Percentiles rank a stretch among this genome's conserved stretches.
Conservation (phyloP, 768 basidiomycete genomes). For the Lyophyllum shimeji region DNA sequence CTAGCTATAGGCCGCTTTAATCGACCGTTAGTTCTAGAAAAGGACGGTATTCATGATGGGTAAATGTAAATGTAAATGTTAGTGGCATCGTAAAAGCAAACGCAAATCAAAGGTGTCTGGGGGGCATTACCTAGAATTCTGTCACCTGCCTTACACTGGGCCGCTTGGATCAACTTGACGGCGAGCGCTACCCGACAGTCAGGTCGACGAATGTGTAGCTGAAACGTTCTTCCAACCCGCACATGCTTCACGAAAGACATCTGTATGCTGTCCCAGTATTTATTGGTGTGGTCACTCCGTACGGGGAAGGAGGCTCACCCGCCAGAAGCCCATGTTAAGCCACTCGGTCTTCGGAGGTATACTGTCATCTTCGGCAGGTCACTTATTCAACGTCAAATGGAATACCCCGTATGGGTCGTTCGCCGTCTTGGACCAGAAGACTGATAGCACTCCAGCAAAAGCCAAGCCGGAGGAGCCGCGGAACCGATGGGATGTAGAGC, state of each 20-base stretch:
- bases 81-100: no score
- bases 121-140: conserved; percentile 51
- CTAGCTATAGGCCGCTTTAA: no score
- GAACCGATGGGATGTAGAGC: conserved; percentile 65
- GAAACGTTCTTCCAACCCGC: conserved; percentile 40
- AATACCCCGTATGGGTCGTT: conserved; percentile 60
- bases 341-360: conserved; percentile 54
- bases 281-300: neutral
- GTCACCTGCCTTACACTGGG: conserved; percentile 37
- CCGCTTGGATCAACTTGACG: conserved; percentile 44
- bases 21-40: no score
- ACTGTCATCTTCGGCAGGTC: conserved; percentile 31
- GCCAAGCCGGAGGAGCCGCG: neutral
- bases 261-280: conserved; percentile 35
- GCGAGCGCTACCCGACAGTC: conserved; percentile 39
- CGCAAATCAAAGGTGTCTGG: neutral
- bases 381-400: conserved; percentile 51
- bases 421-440: conserved; percentile 6
- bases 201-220: neutral
- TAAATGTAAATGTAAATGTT: no score
- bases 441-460: neutral
- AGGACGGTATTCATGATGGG: no score
- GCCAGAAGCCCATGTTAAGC: conserved; percentile 75
- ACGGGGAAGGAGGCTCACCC: conserved; percentile 34
- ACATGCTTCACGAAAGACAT: conserved; percentile 57